Evolutionary conservation across 129 eudicot species (phyloP), one percentile per base, ranked within the genome.

Genomic region (Ambrosia artemisiifolia): DNA sequence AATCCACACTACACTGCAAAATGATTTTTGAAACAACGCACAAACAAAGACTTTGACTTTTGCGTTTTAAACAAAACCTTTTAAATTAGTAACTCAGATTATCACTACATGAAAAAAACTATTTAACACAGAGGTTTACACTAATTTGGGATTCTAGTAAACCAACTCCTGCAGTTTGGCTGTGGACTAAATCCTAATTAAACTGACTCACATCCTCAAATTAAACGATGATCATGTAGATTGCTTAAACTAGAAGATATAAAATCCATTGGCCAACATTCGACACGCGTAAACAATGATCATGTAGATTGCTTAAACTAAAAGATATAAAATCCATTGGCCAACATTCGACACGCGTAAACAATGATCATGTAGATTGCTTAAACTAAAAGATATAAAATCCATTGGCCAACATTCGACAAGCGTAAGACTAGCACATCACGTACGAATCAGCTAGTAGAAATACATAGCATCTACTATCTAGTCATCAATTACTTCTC

Each of bases 271-370:
- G 40, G 42, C 13, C 65, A 60, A 60, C n/a, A n/a, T n/a, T n/a
- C n/a, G n/a, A n/a, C n/a, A n/a, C n/a, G n/a, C n/a, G n/a, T 18
- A 48, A 12, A 48, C 7, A 0, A 38, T 13, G 54, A 48, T 48
- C 54, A 12, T 6, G 60, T 24, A 44, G 71, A 32, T 67, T 69
- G 74, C 49, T 34, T 62, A 62, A 34, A 62, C 28, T 62, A 62
- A 12, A 62, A n/a, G 11, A 36, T 7, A 62, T 35, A 34, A 28
- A 28, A 30, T 11, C 16, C 17, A 12, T 30, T 59, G 38, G 40
- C 12, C 65, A 59, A 59, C n/a, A n/a, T n/a, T n/a, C n/a, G n/a
- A n/a, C n/a, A n/a, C n/a, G n/a, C n/a, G n/a, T 18, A 48, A 12
- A 48, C 7, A 0, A 38, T 13, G 54, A 48, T 48, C 54, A 12